Base-by-base conservation (phyloP, 1,284 basidiomycete genomes). In the Tilletia indica region DNA sequence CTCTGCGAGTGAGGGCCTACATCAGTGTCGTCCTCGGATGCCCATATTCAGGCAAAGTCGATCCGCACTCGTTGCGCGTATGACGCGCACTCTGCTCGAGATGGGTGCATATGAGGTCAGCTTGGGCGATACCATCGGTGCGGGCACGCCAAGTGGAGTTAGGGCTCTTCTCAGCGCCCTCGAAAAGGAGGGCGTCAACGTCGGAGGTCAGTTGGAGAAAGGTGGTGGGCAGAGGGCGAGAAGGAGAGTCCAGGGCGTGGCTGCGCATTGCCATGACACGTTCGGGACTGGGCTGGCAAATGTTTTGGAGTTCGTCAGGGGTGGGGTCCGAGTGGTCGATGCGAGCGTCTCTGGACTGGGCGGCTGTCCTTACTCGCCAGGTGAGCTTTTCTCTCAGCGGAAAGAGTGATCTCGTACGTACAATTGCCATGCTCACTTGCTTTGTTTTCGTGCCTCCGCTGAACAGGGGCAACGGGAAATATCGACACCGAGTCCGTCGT, bases 41-140 rank as follows among this genome's bases (percentile, higher is more conserved):
- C 80, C 95, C 95, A 0, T 97, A 92, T 84, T 88, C 90, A 25
- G 95, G 95, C 0, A 86, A 86, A 8, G 90, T 92, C n/a, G 89
- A 91, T 72, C 89, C 1, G 85, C 85, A 56, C 85, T 86, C 21
- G 93, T 94, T 5, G 88, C 90, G 61, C 88, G 90, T 25, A 89
- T 97, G 12, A 87, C 92, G 0, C 89, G 88, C 74, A 89, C 88
- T 75, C 85, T 98, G 36, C 77, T 90, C 4, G 89, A 93, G 72
- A 95, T 97, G 91, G 95, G 94, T 0, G 96, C 93, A 82, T 97
- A 96, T 85, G 93, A 98, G 83, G 89, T 97, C 68, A 92, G 91
- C 75, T 85, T 97, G 42, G 94, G 93, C 0, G 95, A 98, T 85
- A 98, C 94, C 1, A 92, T 93, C 1, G 95, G 95, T 0, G 89